These are phyloP conservation scores for Kluyveromyces dobzhanskii DNA, from an alignment of 805 yeast genomes.

Conservation along the genomic window DNA sequence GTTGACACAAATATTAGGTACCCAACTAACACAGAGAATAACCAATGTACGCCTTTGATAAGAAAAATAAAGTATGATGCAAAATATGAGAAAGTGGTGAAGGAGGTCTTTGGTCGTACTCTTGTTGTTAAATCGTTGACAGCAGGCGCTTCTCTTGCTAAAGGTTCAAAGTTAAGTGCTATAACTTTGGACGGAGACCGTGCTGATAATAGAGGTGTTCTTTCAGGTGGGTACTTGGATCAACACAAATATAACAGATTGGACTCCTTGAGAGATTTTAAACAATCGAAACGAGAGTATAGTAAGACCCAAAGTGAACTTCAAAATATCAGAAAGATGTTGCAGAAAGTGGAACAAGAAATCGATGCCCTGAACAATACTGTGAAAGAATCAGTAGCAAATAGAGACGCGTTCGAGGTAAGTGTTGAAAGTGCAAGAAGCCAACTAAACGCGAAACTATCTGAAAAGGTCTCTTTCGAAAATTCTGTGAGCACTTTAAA, in stretches of 20 bases:
- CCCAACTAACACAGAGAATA: slow-evolving; percentile 52
- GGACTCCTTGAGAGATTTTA: slow-evolving; percentile 55
- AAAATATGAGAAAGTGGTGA: slow-evolving; percentile 54
- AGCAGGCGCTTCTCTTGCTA: slow-evolving; percentile 60
- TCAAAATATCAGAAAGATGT: slow-evolving; percentile 32
- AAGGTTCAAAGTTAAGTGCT: slow-evolving; percentile 52
- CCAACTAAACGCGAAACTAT: slow-evolving; percentile 34
- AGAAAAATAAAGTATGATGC: slow-evolving; percentile 60
- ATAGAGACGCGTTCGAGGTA: slow-evolving; percentile 36
- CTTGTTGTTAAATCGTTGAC: slow-evolving; percentile 67
- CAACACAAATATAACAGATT: slow-evolving; percentile 51
- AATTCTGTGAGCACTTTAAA: slow-evolving; percentile 35
- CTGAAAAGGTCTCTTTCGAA: slow-evolving; percentile 35
- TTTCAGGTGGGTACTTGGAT: slow-evolving; percentile 84
- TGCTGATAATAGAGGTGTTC: slow-evolving; percentile 73
- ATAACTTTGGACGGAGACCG: slow-evolving; percentile 91
- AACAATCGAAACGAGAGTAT: slow-evolving; percentile 35
- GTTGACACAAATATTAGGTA: slow-evolving; percentile 34
- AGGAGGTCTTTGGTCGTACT: slow-evolving; percentile 73
- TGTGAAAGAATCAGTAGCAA: slow-evolving; percentile 26
- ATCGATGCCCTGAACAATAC: slow-evolving; percentile 44
- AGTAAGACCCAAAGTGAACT: slow-evolving; percentile 31
- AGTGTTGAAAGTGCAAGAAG: slow-evolving; percentile 37
- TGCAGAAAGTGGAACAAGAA: slow-evolving; percentile 41
- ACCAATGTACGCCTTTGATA: slow-evolving; percentile 60